Base-by-base conservation (phyloP, 345 rosid genomes). In the Dimocarpus longan region DNA sequence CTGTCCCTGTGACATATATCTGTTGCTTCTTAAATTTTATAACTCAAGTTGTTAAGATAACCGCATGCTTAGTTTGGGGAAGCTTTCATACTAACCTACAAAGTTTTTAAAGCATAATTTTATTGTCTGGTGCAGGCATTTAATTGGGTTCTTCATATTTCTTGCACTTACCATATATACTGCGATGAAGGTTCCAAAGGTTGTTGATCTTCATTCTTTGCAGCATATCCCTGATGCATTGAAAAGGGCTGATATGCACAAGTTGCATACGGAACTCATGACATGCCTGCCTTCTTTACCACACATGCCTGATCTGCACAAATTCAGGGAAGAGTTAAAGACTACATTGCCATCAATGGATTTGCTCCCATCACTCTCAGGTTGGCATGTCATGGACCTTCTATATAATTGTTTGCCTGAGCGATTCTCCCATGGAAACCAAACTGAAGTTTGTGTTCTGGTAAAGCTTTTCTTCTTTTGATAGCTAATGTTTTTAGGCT, bases 71-170 rank as follows among this genome's bases (percentile, higher is more conserved):
- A 62, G 26, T 44, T 74, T 60, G 50, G 44, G 16, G 68, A 39
- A 22, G 42, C 69, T 72, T 57, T 73, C 21, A 42, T 67, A 9
- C 59, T 44, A 8, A 60, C 26, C 5, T 52, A 56, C 32, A 16
- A 16, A 19, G 73, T 16, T 74, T 43, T 44, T 69, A 72, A 46
- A 70, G 11, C 24, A 8, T 68, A 70, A 50, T 0, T 74, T 19
- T 15, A 3, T 40, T 64, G 44, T 71, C 80, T 24, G 52, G 50
- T 85, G 91, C 92, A 95, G 99, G 88, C 99, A 95, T 87, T 87
- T 95, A 90, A 92, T 95, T 82, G 99, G 99, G n/a, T 95, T 95
- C 87, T 95, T 95, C 86, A 74, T 95, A 79, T 95, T 95, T 87
- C 94, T 95, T 73, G 82, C 96, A 69, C 89, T 95, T 39, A 92